Base-by-base conservation (phyloP, 2,329 filamentous ascomycete genomes). In the Phialocephala subalpina region DNA sequence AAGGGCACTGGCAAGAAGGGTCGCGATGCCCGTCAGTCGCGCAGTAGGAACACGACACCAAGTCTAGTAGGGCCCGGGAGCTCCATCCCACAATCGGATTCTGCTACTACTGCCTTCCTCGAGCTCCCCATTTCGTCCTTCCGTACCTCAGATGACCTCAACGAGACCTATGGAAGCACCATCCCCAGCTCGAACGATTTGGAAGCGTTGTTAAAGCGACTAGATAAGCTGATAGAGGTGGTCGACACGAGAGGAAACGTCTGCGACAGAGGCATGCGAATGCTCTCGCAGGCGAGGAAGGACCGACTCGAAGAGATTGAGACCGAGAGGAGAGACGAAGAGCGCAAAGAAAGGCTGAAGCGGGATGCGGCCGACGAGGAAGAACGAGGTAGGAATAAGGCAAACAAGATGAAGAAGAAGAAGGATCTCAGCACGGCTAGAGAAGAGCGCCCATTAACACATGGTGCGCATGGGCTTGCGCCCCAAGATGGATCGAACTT, bases 21-120 rank as follows among this genome's bases (percentile, higher is more conserved):
- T 67, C 84, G 84, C 71, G 85, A 85, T 72, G 85, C 88, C 67
- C 80, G 82, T 60, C 88, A 89, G 72, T 91, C 90, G 72, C 84
- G 87, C 68, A 94, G 91, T 76, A 90, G 92, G 75, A 94, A 94
- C 78, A 92, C 91, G 40, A 95, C 92, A 18, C 92, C 92, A 40
- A 86, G 87, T 74, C 84, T 76, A 9, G 66, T 63, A 7, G 68
- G 45, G 11, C 35, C 55, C 22, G 62, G 58, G n/a, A 22, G 45
- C n/a, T 25, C 49, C 9, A 53, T 53, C 25, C 49, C 49, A 53
- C 49, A 18, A 49, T 42, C 69, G 20, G 80, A 81, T 20, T 59
- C 66, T 20, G 69, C 85, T 73, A 84, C 87, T 66, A 87, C 89
- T 25, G 85, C 91, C 63, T 91, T 90, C 75, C 85, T 94, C 60